A percentile compares a stretch with the other conserved stretches of the same genome.
These are phyloP conservation scores for Rhododendron henanense DNA, from an alignment of 148 eudicot genomes.

Conservation along the genomic window DNA sequence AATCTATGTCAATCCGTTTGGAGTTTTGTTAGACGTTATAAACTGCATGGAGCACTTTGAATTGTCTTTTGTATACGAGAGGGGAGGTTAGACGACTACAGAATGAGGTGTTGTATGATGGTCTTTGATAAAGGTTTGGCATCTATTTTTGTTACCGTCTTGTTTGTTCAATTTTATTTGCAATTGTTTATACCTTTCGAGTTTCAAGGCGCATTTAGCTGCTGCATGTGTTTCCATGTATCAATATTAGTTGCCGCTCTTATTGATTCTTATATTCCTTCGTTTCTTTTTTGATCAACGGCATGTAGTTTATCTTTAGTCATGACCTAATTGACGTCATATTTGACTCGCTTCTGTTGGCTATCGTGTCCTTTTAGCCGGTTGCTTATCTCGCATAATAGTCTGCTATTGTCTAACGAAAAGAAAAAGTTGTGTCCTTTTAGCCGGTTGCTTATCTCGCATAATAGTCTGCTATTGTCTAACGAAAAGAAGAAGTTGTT, in stretches of 20 bases:
- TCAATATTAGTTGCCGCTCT: neutral
- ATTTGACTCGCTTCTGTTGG: neutral
- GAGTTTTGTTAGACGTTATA: neutral
- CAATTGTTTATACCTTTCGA: neutral
- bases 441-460: neutral
- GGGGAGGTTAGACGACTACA: neutral
- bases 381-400: neutral
- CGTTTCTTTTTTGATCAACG: neutral
- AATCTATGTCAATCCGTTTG: neutral
- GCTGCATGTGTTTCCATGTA: neutral
- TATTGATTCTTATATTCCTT: neutral
- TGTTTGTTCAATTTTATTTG: neutral
- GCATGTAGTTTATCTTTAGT: neutral
- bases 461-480: neutral
- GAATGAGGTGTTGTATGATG: neutral
- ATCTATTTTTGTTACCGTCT: neutral
- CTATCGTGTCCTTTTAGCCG: neutral
- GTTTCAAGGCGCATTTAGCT: neutral
- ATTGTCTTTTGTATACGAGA: neutral
- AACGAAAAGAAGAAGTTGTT: neutral
- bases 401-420: neutral
- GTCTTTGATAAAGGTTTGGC: neutral
- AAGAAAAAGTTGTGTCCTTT: neutral
- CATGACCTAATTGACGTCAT: neutral
- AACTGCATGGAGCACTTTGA: neutral